Conservation (phyloP, 1,284 basidiomycete genomes). For the Xerocomus amazonicus region DNA sequence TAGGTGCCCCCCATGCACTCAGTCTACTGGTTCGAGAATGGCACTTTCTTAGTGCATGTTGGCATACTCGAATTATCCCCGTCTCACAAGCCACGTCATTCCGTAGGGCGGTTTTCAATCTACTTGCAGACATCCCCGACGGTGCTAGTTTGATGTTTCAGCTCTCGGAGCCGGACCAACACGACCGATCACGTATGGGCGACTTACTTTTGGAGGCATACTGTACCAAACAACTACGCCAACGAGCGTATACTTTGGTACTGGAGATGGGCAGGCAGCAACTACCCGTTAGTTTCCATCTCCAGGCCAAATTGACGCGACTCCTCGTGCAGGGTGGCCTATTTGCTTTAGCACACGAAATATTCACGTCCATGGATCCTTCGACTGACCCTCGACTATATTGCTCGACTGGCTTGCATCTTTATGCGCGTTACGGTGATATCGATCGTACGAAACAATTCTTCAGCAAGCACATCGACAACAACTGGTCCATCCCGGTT, state of each 20-base stretch:
- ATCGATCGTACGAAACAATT: conserved; percentile 40
- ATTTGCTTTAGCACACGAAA: conserved; percentile 42
- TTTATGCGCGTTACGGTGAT: conserved; percentile 53
- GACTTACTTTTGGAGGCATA: conserved; percentile 42
- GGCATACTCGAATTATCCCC: conserved; percentile 15
- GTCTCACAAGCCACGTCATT: conserved; percentile 27
- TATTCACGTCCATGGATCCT: conserved; percentile 37
- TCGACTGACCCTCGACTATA: conserved; percentile 26
- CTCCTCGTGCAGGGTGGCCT: conserved; percentile 41
- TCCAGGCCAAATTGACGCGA: conserved; percentile 41
- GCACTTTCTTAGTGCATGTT: conserved; percentile 35
- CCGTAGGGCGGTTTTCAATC: conserved; percentile 29
- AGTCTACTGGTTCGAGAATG: conserved; percentile 45
- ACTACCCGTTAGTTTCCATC: conserved; percentile 28
- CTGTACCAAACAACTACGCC: conserved; percentile 30
- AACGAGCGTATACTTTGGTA: conserved; percentile 44
- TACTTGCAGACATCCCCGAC: conserved; percentile 32
- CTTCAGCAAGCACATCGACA: conserved; percentile 38
- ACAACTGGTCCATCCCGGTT: conserved; percentile 26
- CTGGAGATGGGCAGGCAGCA: conserved; percentile 39
- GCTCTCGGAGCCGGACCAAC: conserved; percentile 25
- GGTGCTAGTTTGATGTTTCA: conserved; percentile 36
- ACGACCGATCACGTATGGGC: conserved; percentile 34
- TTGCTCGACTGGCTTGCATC: conserved; percentile 46
- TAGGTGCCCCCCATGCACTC: conserved; percentile 38